phyloP scores from a whole-genome alignment of 73 alveolate genomes.

The Paramecium sexaurelia region DNA sequence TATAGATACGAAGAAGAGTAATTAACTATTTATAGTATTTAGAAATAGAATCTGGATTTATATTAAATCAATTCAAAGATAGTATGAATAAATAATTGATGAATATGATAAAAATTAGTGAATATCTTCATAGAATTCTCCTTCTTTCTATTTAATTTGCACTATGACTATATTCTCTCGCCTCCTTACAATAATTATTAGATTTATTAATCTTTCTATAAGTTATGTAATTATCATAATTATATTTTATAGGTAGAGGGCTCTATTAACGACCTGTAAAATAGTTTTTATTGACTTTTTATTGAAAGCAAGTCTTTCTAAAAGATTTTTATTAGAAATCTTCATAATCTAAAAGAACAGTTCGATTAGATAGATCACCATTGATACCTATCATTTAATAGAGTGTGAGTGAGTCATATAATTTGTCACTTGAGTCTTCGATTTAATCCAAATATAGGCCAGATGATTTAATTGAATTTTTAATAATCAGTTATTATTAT shows the following conservation, averaged over 20 bases:
- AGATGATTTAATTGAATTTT: not conserved
- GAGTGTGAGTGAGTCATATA: not conserved
- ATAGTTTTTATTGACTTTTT: not conserved
- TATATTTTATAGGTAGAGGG: conserved; percentile 18
- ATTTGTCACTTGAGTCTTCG: not conserved
- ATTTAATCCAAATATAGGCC: not conserved
- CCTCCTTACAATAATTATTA: not conserved
- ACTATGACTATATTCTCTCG: not conserved
- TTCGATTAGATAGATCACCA: conserved; percentile 35
- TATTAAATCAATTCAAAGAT: not conserved
- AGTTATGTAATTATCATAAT: not conserved
- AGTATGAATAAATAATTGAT: not conserved
- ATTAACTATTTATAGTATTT: not conserved
- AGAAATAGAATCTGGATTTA: not conserved
- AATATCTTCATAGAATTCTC: not conserved
- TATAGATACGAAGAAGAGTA: not conserved
- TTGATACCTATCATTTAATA: not conserved
- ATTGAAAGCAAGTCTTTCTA: not conserved
- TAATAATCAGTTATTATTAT: not conserved
- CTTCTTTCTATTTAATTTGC: not conserved
- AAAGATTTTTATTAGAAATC: conserved; percentile 15
- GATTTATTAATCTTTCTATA: not conserved
- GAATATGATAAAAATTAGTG: not conserved
- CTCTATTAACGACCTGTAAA: not conserved
- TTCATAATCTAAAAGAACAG: conserved; percentile 25